Percentiles rank a stretch among this genome's conserved stretches.
phyloP scores from a whole-genome alignment of 345 rosid species.

The Erucastrum elatum region DNA sequence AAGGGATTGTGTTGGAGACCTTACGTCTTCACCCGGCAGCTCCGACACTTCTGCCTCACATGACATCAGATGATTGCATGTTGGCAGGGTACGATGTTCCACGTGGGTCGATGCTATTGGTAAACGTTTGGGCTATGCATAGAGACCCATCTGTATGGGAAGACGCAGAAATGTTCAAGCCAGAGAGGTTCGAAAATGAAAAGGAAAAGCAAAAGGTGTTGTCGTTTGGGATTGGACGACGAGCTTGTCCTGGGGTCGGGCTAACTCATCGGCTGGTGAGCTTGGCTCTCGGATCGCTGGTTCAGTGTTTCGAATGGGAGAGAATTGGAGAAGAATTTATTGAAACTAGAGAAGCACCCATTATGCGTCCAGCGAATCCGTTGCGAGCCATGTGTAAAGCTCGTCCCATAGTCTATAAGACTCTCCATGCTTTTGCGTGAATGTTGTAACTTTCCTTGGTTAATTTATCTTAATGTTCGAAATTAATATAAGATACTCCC shows the following conservation, averaged over 20 bases:
- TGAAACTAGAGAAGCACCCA: conserved; percentile 43
- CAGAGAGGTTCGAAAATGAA: conserved; percentile 46
- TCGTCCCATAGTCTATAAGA: conserved; percentile 16
- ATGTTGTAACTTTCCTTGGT: no score
- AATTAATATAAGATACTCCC: no score
- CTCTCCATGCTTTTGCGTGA: background rate
- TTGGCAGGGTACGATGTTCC: conserved; percentile 43
- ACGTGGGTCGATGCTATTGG: conserved; percentile 42
- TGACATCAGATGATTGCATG: conserved; percentile 41
- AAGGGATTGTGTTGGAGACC: conserved; percentile 52
- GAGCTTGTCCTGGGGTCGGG: conserved; percentile 49
- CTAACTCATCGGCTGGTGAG: conserved; percentile 40
- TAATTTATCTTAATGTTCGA: no score
- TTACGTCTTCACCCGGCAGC: conserved; percentile 45
- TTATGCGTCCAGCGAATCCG: conserved; percentile 39
- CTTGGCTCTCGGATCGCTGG: conserved; percentile 42
- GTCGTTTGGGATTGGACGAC: conserved; percentile 52
- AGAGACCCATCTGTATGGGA: conserved; percentile 47
- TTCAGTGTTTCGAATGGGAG: conserved; percentile 56
- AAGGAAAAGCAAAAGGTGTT: conserved; percentile 28
- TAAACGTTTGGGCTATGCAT: conserved; percentile 51
- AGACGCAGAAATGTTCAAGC: conserved; percentile 41
- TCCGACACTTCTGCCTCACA: conserved; percentile 48
- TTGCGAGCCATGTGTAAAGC: conserved; percentile 36
- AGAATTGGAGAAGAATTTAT: conserved; percentile 34